Evolutionary conservation across 371 early-diverging fungal genomes (phyloP), one percentile per base, ranked within the genome.

Genomic region (Actinomortierella ambigua): DNA sequence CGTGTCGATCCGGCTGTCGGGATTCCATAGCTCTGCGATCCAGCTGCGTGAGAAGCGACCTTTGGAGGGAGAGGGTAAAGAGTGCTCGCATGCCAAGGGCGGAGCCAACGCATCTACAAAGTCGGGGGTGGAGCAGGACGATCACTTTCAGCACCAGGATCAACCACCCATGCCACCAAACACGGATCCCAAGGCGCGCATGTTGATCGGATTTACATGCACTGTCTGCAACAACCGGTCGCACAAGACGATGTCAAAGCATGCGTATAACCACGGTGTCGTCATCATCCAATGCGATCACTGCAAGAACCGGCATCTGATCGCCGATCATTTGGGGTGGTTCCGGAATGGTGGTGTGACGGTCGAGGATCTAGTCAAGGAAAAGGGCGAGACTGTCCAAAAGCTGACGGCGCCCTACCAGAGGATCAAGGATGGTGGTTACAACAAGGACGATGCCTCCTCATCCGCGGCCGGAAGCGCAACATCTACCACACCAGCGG

Each of bases 241-340:
- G 23, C 86, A 92, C 77, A 93, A 95, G 76, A 84, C 86, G 59
- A 95, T 98, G 91, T 93, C 96, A 53, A 94, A 93, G 75, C 79
- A 85, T 27, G 93, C 97, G 0, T 97, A 97, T 69, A 79, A 88
- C 27, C 85, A 88, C 17, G 98, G 98, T 13, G 96, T 98, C 0
- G 96, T 98, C 27, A 83, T 98, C 57, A 94, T 96, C 57, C 88
- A 90, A 65, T 98, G 98, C 75, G 92, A 93, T 26, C 88, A 88
- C 17, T 98, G 98, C 82, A 84, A 91, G 65, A 93, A 93, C 63
- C 82, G 90, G 27, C 98, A 98, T 69, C 75, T 98, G 63, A 96
- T 98, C 66, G 98, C 98, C 5, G 98, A 98, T 65, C 92, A 98
- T 80, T 78, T 96, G 47, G 97, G 96, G 14, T 98, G 94, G 94